Evolutionary conservation across 1,284 basidiomycete species (phyloP), one percentile per base, ranked within the genome.

Genomic region (Mycena citricolor): DNA sequence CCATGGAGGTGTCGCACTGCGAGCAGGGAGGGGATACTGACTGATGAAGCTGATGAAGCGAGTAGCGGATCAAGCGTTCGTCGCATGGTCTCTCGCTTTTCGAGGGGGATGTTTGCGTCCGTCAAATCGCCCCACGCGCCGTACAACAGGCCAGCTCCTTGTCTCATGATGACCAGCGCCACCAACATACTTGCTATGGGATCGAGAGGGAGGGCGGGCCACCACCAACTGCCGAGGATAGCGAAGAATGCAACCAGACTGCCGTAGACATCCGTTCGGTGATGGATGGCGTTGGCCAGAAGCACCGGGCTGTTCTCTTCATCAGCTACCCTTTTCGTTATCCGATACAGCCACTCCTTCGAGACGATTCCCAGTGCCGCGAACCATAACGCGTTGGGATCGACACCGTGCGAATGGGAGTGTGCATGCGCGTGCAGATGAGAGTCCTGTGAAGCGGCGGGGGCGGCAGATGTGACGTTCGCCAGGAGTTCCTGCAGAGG

Each of bases 301-400:
- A 99, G 69, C 0, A 99, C 95, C 2, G 90, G 88, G 59, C 87
- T 91, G 57, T 86, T 83, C 63, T 97, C 93, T 57, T 92, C 80
- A 50, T 88, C 81, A 5, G 95, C 95, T 21, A 98, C 93, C 49
- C 79, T 81, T 61, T 86, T 86, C 37, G 93, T 97, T 37, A 84
- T 70, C 42, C 91, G 74, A 66, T 94, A 98, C 20, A 99, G 67
- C 86, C 87, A 97, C 66, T 99, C 97, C 62, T 99, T 99, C 51
- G 81, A 68, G 1, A 90, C 47, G 2, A 98, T 82, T 51, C 87
- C 85, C 24, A 84, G 63, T 0, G 84, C 79, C 1, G 95, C 95
- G 57, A 97, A 95, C 92, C 94, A 97, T 36, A 94, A 93, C 14
- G 97, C 95, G 58, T 97, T 94, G 13, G 92, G 89, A 62, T 97